phyloP scores from a whole-genome alignment of 2,329 filamentous ascomycete genomes.

The Exophiala lecanii-corni region DNA sequence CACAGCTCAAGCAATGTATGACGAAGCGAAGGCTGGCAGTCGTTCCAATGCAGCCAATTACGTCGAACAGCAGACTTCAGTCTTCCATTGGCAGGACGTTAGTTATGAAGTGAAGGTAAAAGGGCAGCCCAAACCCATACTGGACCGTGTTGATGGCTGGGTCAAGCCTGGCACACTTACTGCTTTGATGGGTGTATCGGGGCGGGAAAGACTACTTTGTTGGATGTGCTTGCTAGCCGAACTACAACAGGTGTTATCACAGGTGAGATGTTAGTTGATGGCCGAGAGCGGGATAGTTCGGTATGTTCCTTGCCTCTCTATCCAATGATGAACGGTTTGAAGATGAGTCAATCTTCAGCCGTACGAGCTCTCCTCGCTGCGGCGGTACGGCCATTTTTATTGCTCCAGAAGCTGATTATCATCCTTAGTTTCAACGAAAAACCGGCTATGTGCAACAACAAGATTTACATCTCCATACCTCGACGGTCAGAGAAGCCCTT shows the following conservation, averaged over 20 bases:
- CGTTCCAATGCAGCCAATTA: slow-evolving; percentile 1
- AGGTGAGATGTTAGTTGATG: slow-evolving; percentile 61
- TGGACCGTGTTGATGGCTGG: slow-evolving; percentile 52
- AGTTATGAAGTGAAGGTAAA: slow-evolving; percentile 52
- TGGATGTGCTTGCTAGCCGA: slow-evolving; percentile 55
- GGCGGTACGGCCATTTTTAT: no score
- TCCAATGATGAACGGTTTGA: no score
- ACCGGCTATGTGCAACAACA: slow-evolving; percentile 66
- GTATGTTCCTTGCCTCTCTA: no score
- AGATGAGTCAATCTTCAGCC: no score
- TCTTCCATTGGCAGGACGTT: slow-evolving; percentile 50
- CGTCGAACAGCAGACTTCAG: slow-evolving; percentile 28
- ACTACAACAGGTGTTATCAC: slow-evolving; percentile 56
- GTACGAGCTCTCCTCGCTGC: no score
- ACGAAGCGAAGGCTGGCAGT: slow-evolving; percentile 15
- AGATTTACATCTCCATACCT: slow-evolving; percentile 60
- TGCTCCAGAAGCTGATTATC: not conserved
- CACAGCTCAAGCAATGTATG: slow-evolving; percentile 25
- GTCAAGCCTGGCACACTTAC: slow-evolving; percentile 54
- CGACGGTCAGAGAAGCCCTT: slow-evolving; percentile 65
- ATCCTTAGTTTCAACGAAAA: slow-evolving; percentile 34
- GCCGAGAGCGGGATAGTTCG: not conserved
- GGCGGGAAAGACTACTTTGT: slow-evolving; percentile 58
- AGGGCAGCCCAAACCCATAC: slow-evolving; percentile 44
- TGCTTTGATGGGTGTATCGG: slow-evolving; percentile 57